Evolutionary conservation across 345 rosid species (phyloP).

Genomic region (Populus alba): DNA sequence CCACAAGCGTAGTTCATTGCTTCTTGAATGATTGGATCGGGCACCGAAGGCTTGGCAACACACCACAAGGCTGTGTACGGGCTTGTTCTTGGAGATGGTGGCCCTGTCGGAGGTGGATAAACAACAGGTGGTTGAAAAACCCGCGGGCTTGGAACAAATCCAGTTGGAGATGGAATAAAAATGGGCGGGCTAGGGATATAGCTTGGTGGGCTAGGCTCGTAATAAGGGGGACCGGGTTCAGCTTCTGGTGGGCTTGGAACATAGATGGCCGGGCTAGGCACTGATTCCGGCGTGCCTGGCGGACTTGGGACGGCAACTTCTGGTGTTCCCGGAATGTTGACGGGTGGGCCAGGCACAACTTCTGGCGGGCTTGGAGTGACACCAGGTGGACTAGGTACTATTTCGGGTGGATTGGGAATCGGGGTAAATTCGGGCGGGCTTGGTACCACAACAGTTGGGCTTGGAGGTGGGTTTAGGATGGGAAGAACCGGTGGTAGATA

Average conservation of each 20-base stretch:
- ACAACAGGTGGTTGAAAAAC: slow-evolving; percentile 67
- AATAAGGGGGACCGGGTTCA: not conserved
- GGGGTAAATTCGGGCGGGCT: slow-evolving; percentile 14
- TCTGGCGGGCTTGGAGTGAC: slow-evolving; percentile 21
- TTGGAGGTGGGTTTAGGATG: slow-evolving; percentile 45
- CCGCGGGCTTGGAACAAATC: slow-evolving; percentile 43
- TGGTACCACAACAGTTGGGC: slow-evolving; percentile 20
- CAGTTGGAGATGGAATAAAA: slow-evolving; percentile 23
- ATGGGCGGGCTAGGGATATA: slow-evolving; percentile 34
- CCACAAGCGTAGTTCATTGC: slow-evolving; percentile 96
- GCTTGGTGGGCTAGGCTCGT: slow-evolving; percentile 34
- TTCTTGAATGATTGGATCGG: slow-evolving; percentile 88
- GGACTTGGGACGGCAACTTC: slow-evolving; percentile 22
- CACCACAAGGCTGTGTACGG: slow-evolving; percentile 71
- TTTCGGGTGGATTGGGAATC: slow-evolving; percentile 11
- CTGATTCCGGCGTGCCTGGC: not conserved
- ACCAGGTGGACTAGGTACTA: slow-evolving; percentile 5
- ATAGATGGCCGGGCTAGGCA: not conserved
- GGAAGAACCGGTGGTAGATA: slow-evolving; percentile 34
- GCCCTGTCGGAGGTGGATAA: slow-evolving; percentile 73
- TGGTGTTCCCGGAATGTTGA: slow-evolving; percentile 31
- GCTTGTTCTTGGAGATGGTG: slow-evolving; percentile 45
- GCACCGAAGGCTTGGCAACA: slow-evolving; percentile 89
- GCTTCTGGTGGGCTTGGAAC: slow-evolving; percentile 8
- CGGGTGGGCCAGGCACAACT: slow-evolving; percentile 15